Base-by-base conservation (phyloP, 495 filamentous ascomycete genomes). In the Chaetomium cochliodes region DNA sequence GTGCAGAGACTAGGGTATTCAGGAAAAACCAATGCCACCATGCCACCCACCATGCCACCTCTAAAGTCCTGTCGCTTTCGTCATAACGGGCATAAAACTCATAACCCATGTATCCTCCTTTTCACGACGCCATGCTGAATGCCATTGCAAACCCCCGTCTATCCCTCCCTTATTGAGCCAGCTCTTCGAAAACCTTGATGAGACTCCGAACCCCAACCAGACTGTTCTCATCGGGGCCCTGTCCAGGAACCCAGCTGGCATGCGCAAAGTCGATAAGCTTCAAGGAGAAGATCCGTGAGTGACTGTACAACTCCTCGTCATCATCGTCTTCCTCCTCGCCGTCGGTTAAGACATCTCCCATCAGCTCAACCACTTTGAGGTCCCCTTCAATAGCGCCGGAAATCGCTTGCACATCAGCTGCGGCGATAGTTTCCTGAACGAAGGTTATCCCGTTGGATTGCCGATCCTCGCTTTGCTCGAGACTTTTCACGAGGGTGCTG, bases 221-320 rank as follows among this genome's bases (percentile, higher is more conserved):
- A 13, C 84, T 73, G 72, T 98, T 98, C 78, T 96, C 88, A 75
- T 98, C 94, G 1, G 90, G 90, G 0, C 93, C 94, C 67, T 89
- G 75, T 8, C 92, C 92, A 3, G 92, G 92, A 4, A 85, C 88
- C 90, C 91, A 98, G 30, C 79, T 76, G 22, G 94, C 93, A 78
- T 98, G 94, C 23, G 94, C 94, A 80, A 98, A 98, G 76, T 98
- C 94, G 66, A 98, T 98, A 68, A 98, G 77, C 72, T 96, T 94
- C 61, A 97, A 81, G 41, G 84, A 84, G 72, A 90, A 91, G 23
- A 96, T 87, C 69, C 87, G 87, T 0, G 91, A 91, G 22, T 84
- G 73, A n/a, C 81, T 79, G 5, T 85, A 81, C 54, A 89, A 79
- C 16, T 86, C 88, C 0, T 89, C 89, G 0, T 88, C 88, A 0